Conservation (phyloP, 345 rosid genomes). For the Brassica napus region DNA sequence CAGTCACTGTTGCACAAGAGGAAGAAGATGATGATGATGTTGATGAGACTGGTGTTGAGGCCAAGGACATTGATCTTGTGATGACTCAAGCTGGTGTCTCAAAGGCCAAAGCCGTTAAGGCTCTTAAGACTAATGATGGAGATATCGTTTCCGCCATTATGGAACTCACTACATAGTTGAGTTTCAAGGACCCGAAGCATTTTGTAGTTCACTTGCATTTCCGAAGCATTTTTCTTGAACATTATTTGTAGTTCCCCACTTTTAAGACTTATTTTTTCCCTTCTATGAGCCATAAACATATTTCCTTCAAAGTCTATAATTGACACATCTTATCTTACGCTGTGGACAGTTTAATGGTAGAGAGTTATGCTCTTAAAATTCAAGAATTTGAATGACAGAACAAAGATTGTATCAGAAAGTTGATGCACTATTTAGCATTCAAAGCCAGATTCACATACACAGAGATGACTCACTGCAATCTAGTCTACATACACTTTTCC, state of each 20-base stretch:
- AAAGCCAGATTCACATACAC: neutral
- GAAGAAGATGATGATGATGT: conserved; percentile 86
- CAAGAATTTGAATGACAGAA: neutral
- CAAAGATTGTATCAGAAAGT: neutral
- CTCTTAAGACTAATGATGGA: conserved; percentile 65
- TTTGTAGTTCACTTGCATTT: neutral
- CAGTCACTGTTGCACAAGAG: conserved; percentile 44
- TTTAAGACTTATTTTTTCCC: neutral
- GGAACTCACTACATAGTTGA: conserved; percentile 77
- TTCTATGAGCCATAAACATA: conserved; percentile 14
- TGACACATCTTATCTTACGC: neutral
- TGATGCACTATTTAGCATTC: neutral
- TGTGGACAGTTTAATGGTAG: neutral
- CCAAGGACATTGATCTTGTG: conserved; percentile 77
- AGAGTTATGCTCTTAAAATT: neutral
- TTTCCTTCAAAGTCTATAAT: conserved; percentile 5
- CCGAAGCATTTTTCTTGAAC: conserved; percentile 6
- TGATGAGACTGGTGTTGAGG: conserved; percentile 79
- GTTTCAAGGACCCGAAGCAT: neutral
- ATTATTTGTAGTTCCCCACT: conserved; percentile 15
- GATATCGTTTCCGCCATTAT: conserved; percentile 93
- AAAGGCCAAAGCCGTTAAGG: conserved; percentile 69
- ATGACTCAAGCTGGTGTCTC: conserved; percentile 91
- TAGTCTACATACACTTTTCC: neutral
- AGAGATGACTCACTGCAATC: neutral